These are phyloP conservation scores for Erucastrum elatum DNA, from an alignment of 345 rosid genomes.

Conservation along the genomic window DNA sequence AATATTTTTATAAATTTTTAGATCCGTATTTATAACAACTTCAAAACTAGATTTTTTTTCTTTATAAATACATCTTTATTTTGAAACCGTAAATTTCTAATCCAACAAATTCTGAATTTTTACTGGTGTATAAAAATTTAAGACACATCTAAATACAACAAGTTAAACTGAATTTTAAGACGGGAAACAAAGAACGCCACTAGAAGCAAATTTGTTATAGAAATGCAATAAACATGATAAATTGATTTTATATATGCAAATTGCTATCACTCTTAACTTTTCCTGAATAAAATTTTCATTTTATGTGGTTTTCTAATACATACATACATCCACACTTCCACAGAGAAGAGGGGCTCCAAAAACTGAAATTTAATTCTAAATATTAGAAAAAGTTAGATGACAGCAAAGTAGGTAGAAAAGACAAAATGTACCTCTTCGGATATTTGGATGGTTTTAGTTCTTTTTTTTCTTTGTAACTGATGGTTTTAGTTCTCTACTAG, in stretches of 20 bases:
- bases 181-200: not conserved
- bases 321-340: not conserved
- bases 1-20: no score
- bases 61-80: no score
- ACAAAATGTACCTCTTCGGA: conserved; percentile 41
- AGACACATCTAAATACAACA: no score
- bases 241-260: not conserved
- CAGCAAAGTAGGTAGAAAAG: conserved; percentile 25
- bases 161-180: not conserved
- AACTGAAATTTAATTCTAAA: not conserved
- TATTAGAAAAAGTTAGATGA: not conserved
- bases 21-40: no score
- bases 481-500: conserved; percentile 12
- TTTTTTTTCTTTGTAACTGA: not conserved
- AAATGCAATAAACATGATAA: not conserved
- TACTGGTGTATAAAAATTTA: no score
- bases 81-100: no score
- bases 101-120: no score
- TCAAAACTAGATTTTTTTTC: no score
- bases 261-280: not conserved
- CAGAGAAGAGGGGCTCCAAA: not conserved
- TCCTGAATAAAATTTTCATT: not conserved
- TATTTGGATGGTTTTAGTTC: conserved; percentile 33
- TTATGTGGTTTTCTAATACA: not conserved
- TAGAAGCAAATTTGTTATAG: not conserved